These are phyloP conservation scores for Ceratocystis cubensis DNA, from an alignment of 2,329 filamentous ascomycete species.

Conservation along the genomic window DNA sequence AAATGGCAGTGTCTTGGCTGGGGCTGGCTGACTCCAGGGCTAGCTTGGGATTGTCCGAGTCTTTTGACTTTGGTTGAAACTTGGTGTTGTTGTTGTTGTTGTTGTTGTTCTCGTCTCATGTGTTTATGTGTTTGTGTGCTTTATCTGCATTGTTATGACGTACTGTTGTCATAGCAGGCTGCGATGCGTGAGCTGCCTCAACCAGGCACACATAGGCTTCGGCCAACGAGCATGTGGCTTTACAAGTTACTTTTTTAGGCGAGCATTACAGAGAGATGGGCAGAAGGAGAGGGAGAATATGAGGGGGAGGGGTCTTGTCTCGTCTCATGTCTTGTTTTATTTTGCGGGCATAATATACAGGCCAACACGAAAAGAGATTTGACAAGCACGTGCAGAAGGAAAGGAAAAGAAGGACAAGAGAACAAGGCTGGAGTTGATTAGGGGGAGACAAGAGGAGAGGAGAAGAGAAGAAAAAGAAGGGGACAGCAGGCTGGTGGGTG, in stretches of 20 bases:
- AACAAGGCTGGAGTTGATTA: not conserved
- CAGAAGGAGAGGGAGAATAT: not conserved
- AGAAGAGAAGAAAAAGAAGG: not conserved
- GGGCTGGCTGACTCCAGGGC: no score
- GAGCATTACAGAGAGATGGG: not conserved
- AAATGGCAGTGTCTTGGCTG: no score
- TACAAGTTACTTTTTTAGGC: not conserved
- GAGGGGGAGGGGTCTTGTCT: not conserved
- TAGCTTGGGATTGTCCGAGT: no score
- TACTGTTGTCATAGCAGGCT: no score
- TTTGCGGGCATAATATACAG: not conserved
- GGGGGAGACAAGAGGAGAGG: not conserved
- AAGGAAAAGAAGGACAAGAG: not conserved
- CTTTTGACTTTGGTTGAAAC: no score
- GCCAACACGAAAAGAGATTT: no score
- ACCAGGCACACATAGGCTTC: not conserved
- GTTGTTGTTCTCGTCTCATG: no score
- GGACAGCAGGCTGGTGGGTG: not conserved
- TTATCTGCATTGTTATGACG: no score
- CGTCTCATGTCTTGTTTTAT: not conserved
- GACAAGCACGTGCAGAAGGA: not conserved
- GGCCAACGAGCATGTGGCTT: not conserved
- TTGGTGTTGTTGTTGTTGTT: no score
- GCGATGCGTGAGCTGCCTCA: not conserved
- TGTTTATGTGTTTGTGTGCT: no score